phyloP scores from a whole-genome alignment of 192 early-diverging fungal genomes.

The Coemansia sp. region DNA sequence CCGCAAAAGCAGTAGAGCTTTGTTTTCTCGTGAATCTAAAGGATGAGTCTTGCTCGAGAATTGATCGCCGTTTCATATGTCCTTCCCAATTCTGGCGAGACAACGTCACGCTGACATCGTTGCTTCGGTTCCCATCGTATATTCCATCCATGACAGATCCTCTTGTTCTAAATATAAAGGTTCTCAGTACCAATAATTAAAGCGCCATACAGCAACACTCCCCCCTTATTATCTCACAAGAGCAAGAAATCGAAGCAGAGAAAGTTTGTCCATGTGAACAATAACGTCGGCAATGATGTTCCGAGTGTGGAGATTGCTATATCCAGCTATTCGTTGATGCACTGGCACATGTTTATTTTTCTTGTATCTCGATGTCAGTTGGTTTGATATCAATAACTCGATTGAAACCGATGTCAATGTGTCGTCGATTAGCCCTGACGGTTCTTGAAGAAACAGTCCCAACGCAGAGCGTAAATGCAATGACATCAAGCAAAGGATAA shows the following conservation, averaged over 20 bases:
- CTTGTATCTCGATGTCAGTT: neutral
- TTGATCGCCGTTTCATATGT: neutral
- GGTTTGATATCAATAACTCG: neutral
- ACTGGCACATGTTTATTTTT: neutral
- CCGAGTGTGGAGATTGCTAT: neutral
- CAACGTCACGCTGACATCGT: neutral
- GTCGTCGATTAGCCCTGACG: too few species aligned
- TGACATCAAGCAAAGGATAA: too few species aligned
- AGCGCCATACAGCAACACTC: neutral
- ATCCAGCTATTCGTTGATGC: neutral
- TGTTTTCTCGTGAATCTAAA: too few species aligned
- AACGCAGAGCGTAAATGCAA: too few species aligned
- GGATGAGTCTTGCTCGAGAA: too few species aligned
- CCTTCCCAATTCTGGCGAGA: neutral
- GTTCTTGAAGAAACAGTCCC: neutral
- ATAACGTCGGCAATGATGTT: neutral
- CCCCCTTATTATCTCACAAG: neutral
- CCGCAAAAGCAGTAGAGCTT: neutral
- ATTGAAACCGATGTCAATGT: too few species aligned
- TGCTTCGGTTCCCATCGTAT: neutral
- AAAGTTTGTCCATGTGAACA: neutral
- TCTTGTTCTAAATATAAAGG: too few species aligned
- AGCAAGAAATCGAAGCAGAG: neutral
- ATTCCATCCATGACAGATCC: neutral
- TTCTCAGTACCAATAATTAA: neutral